phyloP scores from a whole-genome alignment of 441 rosid species.

The Bruguiera hainesii region DNA sequence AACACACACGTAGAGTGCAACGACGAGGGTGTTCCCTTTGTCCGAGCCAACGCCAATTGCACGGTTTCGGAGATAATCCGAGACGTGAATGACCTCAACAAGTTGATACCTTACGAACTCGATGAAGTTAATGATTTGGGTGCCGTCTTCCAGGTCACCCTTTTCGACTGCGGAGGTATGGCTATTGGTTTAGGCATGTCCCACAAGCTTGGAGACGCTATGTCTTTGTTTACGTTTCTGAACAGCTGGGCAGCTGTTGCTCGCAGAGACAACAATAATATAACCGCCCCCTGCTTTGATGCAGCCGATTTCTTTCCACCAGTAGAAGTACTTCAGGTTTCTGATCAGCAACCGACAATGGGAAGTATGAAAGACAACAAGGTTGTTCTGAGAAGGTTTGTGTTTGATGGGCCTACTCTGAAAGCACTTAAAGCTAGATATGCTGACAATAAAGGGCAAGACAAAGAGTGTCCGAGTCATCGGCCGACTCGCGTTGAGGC shows the following conservation, averaged over 20 bases:
- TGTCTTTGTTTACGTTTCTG: conserved; percentile 28
- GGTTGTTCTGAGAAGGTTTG: conserved; percentile 32
- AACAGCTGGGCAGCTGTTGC: conserved; percentile 36
- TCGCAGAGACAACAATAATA: conserved; percentile 20
- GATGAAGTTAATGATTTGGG: conserved; percentile 17
- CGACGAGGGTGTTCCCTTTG: conserved; percentile 25
- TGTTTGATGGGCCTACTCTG: conserved; percentile 26
- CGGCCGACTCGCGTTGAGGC: conserved; percentile 27
- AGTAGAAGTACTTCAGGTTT: conserved; percentile 4
- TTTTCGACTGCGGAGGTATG: conserved; percentile 35
- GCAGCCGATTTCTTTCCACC: conserved; percentile 34
- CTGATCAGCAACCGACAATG: neutral
- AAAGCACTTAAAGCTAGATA: conserved; percentile 28
- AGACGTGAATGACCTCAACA: conserved; percentile 27
- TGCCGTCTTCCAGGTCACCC: conserved; percentile 33
- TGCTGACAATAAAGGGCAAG: neutral
- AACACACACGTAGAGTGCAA: conserved; percentile 14
- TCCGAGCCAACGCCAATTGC: conserved; percentile 15
- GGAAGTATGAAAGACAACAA: conserved; percentile 8
- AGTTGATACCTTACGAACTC: conserved; percentile 30
- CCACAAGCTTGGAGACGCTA: conserved; percentile 42
- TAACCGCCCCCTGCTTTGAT: conserved; percentile 9
- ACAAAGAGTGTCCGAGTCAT: neutral
- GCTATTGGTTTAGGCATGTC: conserved; percentile 33
- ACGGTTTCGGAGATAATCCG: conserved; percentile 19